Base-by-base conservation (phyloP, 140 eudicot genomes). In the Bidens hawaiensis region DNA sequence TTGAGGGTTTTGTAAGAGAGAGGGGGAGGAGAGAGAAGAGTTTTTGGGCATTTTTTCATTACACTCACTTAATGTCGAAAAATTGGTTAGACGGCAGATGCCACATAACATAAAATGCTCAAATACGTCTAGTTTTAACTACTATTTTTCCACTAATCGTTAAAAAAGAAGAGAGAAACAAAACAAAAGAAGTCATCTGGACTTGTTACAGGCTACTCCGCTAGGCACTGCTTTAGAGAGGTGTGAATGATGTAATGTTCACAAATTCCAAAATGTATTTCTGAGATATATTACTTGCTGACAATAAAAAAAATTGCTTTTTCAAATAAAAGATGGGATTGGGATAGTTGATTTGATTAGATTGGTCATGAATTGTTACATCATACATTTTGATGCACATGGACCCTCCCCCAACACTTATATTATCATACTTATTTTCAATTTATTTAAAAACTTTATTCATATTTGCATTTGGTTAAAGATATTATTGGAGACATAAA, bases 301-400 rank as follows among this genome's bases (percentile, higher is more conserved):
- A 69, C 69, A 48, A 45, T 60, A 43, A 23, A 70, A 31, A 70
- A 59, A n/a, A n/a, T n/a, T n/a, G n/a, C n/a, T 46, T 50, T 46
- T 42, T 17, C 0, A 9, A 19, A 10, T 21, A 4, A 50, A 22
- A 12, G 26, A 41, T 23, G 1, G 36, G 69, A 60, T 48, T 49
- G 61, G 23, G 56, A 70, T 70, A 21, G 62, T 19, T 70, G 75
- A 70, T 70, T 60, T 70, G 75, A 70, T 70, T 60, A 33, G 75
- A 70, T 70, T 48, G 68, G 75, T 59, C 75, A 70, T 70, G 75
- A 70, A 69, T 69, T 61, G 75, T 69, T 69, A 5, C 52, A 69
- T 69, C 75, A 69, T 22, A 59, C 75, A 46, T 69, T 68, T 31
- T 58, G 75, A 69, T 69, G 67, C 75, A 28, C 47, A 36, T 21